These are phyloP conservation scores for Diphasiastrum complanatum DNA, from an alignment of 83 land plant genomes.

Conservation along the genomic window DNA sequence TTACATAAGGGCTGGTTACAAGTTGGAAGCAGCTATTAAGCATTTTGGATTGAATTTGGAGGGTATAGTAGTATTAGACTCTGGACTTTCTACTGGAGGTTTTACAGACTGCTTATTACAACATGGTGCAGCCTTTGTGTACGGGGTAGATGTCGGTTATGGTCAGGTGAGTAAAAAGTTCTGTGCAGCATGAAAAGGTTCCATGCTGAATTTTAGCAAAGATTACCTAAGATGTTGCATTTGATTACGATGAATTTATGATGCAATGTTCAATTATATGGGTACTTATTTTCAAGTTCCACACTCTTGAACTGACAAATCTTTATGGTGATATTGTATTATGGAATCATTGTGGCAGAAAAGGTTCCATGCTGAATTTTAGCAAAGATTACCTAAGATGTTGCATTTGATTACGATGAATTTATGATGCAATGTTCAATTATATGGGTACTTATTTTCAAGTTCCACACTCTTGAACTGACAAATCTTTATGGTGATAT, in stretches of 20 bases:
- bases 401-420: too few relatives aligned
- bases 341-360: too few relatives aligned
- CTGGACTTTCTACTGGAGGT: conserved; percentile 94
- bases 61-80: conserved; percentile 83
- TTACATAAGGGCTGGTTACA: conserved; percentile 95
- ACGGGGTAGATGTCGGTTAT: conserved; percentile 97
- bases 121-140: conserved; percentile 78
- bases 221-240: neutral
- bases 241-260: neutral
- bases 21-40: conserved; percentile 90
- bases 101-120: conserved; percentile 96
- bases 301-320: too few relatives aligned
- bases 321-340: too few relatives aligned
- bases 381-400: too few relatives aligned
- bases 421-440: too few relatives aligned
- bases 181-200: neutral
- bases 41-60: conserved; percentile 56
- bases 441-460: too few relatives aligned
- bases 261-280: too few relatives aligned
- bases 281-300: too few relatives aligned
- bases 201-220: neutral
- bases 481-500: too few relatives aligned
- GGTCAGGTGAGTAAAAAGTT: conserved; percentile 78
- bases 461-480: too few relatives aligned
- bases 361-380: too few relatives aligned